phyloP scores from a whole-genome alignment of 768 basidiomycete genomes.

The Tulasnella sp. region DNA sequence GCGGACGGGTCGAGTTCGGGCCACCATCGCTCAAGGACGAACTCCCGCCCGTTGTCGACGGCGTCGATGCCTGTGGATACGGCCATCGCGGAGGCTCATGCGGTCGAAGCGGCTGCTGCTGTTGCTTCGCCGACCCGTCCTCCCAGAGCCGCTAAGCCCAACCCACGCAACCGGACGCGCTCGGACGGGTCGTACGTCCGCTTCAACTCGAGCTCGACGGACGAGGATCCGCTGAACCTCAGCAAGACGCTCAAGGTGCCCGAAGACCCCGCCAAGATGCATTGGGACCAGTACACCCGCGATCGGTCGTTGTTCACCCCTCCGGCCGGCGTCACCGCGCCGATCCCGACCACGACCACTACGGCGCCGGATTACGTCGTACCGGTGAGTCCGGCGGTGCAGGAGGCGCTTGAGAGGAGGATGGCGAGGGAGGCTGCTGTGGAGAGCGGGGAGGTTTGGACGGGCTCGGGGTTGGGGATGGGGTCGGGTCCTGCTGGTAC shows the following conservation, averaged over 20 bases:
- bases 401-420: background rate
- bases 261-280: slow-evolving; percentile 37
- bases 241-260: slow-evolving; percentile 6
- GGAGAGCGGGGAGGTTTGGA: background rate
- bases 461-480: background rate
- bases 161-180: background rate
- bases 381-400: background rate
- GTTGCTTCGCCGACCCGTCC: background rate
- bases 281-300: slow-evolving; percentile 79
- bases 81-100: slow-evolving; percentile 22
- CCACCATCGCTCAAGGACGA: background rate
- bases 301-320: slow-evolving; percentile 79
- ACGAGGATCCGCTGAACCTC: background rate
- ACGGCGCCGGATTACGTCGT: background rate
- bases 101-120: background rate
- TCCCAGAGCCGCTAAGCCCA: background rate
- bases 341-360: slow-evolving; percentile 54
- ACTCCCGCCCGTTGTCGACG: background rate
- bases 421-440: background rate
- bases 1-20: background rate
- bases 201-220: background rate
- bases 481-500: background rate
- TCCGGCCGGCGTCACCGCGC: slow-evolving; percentile 67
- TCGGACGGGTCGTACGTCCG: background rate
- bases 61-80: slow-evolving; percentile 26